These are phyloP conservation scores for Penicillium desertorum DNA, from an alignment of 495 filamentous ascomycete genomes.

Conservation along the genomic window DNA sequence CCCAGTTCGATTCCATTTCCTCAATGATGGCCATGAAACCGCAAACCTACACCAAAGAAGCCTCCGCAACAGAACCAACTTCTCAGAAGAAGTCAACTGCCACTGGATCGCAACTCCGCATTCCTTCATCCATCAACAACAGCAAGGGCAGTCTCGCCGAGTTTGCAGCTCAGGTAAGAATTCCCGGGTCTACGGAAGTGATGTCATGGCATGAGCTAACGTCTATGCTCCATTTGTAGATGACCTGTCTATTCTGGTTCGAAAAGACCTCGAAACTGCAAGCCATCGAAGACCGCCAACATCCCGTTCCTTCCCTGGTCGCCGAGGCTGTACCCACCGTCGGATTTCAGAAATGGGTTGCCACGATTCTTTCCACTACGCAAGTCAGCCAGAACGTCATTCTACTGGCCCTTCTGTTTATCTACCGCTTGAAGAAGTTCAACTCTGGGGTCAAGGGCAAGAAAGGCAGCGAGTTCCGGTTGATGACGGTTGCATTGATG, in stretches of 20 bases:
- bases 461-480: slow-evolving; percentile 89
- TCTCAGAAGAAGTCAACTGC: slow-evolving; percentile 38
- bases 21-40: slow-evolving; percentile 31
- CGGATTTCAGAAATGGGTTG: slow-evolving; percentile 92
- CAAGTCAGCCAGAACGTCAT: slow-evolving; percentile 98
- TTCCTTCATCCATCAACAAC: slow-evolving; percentile 71
- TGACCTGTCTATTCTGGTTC: slow-evolving; percentile 98
- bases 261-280: slow-evolving; percentile 78
- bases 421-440: slow-evolving; percentile 86
- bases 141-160: slow-evolving; percentile 73
- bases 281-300: slow-evolving; percentile 64
- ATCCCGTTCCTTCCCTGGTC: slow-evolving; percentile 53
- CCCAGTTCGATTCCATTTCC: slow-evolving; percentile 28
- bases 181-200: neutral
- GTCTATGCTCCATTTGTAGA: slow-evolving; percentile 46
- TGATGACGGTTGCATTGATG: slow-evolving; percentile 96
- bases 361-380: slow-evolving; percentile 85
- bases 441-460: slow-evolving; percentile 87
- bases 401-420: slow-evolving; percentile 84
- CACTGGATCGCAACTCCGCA: slow-evolving; percentile 63
- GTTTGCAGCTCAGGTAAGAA: slow-evolving; percentile 74
- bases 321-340: slow-evolving; percentile 71
- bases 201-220: slow-evolving; percentile 8
- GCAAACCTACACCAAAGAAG: slow-evolving; percentile 28
- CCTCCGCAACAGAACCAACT: slow-evolving; percentile 21